phyloP scores from a whole-genome alignment of 495 filamentous ascomycete species.

The Aspergillus nanangensis region DNA sequence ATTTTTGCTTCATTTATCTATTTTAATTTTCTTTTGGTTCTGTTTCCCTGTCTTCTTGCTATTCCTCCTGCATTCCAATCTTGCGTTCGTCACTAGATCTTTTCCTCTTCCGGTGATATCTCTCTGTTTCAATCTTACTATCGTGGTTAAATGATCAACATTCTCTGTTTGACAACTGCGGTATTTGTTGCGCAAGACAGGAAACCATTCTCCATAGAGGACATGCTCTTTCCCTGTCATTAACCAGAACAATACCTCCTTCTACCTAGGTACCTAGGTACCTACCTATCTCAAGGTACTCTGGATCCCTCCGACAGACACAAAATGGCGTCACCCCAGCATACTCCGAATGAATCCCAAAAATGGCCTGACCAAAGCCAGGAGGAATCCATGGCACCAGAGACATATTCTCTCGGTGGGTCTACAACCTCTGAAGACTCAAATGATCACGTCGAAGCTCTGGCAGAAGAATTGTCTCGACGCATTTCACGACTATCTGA shows the following conservation, averaged over 20 bases:
- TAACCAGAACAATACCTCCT: too few relatives aligned
- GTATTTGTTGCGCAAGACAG: too few relatives aligned
- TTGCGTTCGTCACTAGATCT: neutral
- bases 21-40: neutral
- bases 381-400: conserved; percentile 10
- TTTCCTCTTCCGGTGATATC: too few relatives aligned
- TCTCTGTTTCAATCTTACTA: too few relatives aligned
- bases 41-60: neutral
- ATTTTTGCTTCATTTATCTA: neutral
- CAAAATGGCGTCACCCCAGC: conserved; percentile 16
- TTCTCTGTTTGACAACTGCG: too few relatives aligned
- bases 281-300: neutral
- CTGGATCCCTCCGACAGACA: neutral
- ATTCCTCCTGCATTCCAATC: too few relatives aligned
- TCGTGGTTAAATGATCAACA: too few relatives aligned
- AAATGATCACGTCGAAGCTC: conserved; percentile 18
- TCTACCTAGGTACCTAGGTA: too few relatives aligned
- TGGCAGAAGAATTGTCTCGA: conserved; percentile 25
- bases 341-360: conserved; percentile 11
- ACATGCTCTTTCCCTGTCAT: too few relatives aligned
- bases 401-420: conserved; percentile 23
- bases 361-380: conserved; percentile 23
- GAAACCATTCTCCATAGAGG: too few relatives aligned
- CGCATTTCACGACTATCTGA: conserved; percentile 18
- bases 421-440: conserved; percentile 30